Percentiles rank a stretch among this genome's conserved stretches.
Conservation (phyloP, 2,329 filamentous ascomycete species). For the Peltaster fructicola region DNA sequence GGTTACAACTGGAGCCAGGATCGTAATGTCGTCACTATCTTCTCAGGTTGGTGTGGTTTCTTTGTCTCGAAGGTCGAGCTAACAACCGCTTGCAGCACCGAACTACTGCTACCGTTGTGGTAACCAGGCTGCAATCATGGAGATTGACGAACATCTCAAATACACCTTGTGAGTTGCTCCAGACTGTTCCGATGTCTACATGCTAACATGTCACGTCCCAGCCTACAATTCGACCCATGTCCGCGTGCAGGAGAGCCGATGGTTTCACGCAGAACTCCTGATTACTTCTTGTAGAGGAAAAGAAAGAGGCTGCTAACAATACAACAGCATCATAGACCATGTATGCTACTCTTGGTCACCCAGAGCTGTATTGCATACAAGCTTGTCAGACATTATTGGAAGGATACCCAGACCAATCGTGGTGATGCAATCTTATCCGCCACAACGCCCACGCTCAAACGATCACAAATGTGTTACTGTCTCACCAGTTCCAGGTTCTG, state of each 20-base stretch:
- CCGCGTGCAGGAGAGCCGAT: slow-evolving; percentile 94
- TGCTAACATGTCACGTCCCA: slow-evolving; percentile 25
- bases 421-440: too few species aligned
- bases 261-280: slow-evolving; percentile 86
- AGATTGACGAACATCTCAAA: slow-evolving; percentile 97
- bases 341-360: too few species aligned
- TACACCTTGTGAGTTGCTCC: slow-evolving; percentile 81
- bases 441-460: not conserved
- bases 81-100: slow-evolving; percentile 25
- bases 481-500: slow-evolving; percentile 86
- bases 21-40: slow-evolving; percentile 94
- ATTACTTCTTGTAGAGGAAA: slow-evolving; percentile 99
- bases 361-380: too few species aligned
- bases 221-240: slow-evolving; percentile 98
- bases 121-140: slow-evolving; percentile 99
- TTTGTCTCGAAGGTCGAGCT: slow-evolving; percentile 8
- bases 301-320: too few species aligned
- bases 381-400: too few species aligned
- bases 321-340: too few species aligned
- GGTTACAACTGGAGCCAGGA: slow-evolving; percentile 99
- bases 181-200: too few species aligned
- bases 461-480: not conserved
- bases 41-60: slow-evolving; percentile 50
- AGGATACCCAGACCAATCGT: too few species aligned
- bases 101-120: slow-evolving; percentile 96